phyloP scores from a whole-genome alignment of 2,329 filamentous ascomycete species.

The Gnomoniopsis smithogilvyi region DNA sequence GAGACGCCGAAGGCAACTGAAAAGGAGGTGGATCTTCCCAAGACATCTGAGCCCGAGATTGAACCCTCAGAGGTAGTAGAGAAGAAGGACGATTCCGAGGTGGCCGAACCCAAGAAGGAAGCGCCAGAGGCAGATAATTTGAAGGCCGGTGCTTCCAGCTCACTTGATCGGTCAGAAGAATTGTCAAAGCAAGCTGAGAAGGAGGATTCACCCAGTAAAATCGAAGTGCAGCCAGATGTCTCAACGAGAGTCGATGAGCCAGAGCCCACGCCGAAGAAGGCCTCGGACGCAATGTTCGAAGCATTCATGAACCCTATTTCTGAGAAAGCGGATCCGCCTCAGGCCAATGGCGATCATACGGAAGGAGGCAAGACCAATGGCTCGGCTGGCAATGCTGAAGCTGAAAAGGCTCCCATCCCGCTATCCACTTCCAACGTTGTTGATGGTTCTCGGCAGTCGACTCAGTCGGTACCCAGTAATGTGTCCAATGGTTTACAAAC shows the following conservation, averaged over 20 bases:
- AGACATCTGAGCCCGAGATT: background rate
- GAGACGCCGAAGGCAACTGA: background rate
- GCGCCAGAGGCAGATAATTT: background rate
- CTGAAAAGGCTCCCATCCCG: no score
- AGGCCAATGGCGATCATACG: conserved; percentile 8
- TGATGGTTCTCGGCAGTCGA: no score
- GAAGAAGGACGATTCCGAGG: background rate
- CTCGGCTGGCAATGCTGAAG: no score
- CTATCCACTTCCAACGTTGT: background rate
- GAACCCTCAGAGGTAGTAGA: background rate
- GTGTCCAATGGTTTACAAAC: background rate
- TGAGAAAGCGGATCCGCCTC: background rate
- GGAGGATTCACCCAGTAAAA: background rate
- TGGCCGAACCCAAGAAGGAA: background rate
- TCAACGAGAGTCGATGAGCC: background rate
- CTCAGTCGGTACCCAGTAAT: no score
- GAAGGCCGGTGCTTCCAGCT: background rate
- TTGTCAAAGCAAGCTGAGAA: background rate
- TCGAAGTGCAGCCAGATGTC: background rate
- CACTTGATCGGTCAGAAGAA: background rate
- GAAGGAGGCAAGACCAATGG: background rate
- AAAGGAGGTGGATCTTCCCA: background rate
- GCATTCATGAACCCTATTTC: conserved; percentile 1
- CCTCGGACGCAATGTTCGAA: background rate
- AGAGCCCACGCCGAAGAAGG: background rate